Base-by-base conservation (phyloP, 2,329 filamentous ascomycete species). In the Fusarium coicis region DNA sequence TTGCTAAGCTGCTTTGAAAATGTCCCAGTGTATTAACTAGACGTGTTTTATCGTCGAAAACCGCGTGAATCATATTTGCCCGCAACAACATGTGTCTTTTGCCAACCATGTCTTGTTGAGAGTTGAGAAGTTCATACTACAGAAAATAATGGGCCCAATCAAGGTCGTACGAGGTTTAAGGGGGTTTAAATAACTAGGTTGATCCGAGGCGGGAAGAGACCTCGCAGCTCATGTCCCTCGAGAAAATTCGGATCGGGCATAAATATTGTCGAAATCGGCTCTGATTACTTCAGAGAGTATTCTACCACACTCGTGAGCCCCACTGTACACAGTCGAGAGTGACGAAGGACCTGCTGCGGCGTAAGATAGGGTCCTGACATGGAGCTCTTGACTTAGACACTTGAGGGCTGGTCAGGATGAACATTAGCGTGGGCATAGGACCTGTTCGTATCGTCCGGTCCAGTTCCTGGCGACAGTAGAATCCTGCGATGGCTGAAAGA, bases 401-500 rank as follows among this genome's bases (percentile, higher is more conserved):
- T n/a, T 49, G 16, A 23, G 10, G 19, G 23, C 15, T 11, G 32
- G 23, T 19, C n/a, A 21, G 36, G 16, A 49, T 28, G 40, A 57
- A 34, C 4, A 30, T 32, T n/a, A 26, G 9, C 10, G n/a, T 36
- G 16, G 42, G 34, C 37, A 26, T 46, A 10, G 39, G 28, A 28
- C 32, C 10, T n/a, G 44, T 49, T 56, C 52, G 46, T 40, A 50
- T 39, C 53, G 21, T 32, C 32, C 18, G 28, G 34, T 43, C 37
- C 43, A 32, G 21, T 34, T 23, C 43, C 19, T 47, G 53, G 46
- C 54, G 61, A 43, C 39, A 61, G 43, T 54, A 8, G 36, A 60
- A 47, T 44, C 43, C 16, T 47, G 43, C 37, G 36, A 39, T 66
- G 73, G 55, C 68, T 72, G 65, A 26, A 28, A 49, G 50, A 56